phyloP scores from a whole-genome alignment of 1,284 basidiomycete species.

The Wolfiporia cocos region DNA sequence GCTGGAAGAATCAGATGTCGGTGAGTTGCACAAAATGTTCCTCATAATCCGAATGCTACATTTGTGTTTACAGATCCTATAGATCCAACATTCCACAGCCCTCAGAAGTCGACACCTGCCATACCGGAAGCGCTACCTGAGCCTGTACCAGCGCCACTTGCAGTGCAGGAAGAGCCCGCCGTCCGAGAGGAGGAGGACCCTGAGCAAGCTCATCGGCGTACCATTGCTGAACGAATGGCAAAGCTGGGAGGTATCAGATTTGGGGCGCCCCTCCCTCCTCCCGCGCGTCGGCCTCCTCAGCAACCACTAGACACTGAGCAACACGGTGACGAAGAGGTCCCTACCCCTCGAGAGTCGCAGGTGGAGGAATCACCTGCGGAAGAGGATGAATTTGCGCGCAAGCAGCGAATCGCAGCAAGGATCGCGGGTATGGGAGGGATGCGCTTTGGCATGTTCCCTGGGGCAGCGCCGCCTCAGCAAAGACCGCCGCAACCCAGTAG shows the following conservation, averaged over 20 bases:
- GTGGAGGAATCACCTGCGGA: constrained; percentile 37
- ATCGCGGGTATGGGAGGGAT: constrained; percentile 71
- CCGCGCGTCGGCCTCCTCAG: constrained; percentile 34
- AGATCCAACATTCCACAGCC: constrained; percentile 52
- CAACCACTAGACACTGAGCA: constrained; percentile 30
- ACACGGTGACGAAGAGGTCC: constrained; percentile 15
- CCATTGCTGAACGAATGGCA: constrained; percentile 77
- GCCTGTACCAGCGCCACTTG: constrained; percentile 10
- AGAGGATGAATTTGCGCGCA: constrained; percentile 61
- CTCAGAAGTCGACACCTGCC: constrained; percentile 15
- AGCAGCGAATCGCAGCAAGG: constrained; percentile 63
- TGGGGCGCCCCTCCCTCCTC: constrained; percentile 44
- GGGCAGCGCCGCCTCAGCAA: constrained; percentile 13
- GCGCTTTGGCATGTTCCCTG: constrained; percentile 69
- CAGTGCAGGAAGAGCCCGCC: constrained; percentile 10
- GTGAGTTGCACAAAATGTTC: constrained; percentile 29
- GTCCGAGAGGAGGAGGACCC: constrained; percentile 34
- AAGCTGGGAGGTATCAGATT: constrained; percentile 69
- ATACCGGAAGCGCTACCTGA: constrained; percentile 9
- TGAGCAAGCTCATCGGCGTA: constrained; percentile 44
- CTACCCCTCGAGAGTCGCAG: constrained; percentile 18
- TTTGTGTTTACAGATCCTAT: constrained; percentile 47
- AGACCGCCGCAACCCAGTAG: constrained; percentile 17
- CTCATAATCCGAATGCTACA: constrained; percentile 5
- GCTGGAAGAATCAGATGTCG: constrained; percentile 55